Base-by-base conservation (phyloP, 495 filamentous ascomycete genomes). In the Penicillium diatomitis region DNA sequence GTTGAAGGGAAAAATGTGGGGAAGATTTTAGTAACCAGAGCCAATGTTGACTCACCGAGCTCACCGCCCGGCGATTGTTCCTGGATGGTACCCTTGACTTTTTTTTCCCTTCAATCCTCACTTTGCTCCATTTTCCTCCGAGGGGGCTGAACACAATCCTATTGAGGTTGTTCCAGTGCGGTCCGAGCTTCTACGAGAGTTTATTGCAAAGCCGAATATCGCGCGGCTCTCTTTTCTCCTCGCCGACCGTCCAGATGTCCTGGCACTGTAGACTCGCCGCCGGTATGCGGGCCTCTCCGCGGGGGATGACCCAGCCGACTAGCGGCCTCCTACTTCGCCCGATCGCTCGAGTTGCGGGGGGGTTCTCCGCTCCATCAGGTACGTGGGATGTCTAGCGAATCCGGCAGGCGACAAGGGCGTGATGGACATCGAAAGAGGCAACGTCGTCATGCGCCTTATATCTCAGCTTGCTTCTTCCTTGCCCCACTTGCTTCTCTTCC, bases 291-390 rank as follows among this genome's bases (percentile, higher is more conserved):
- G 62, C 64, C 43, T 50, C 60, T 58, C 65, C 67, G 67, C 58
- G 65, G 50, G 49, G 56, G 27, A 44, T 61, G 53, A 64, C 59
- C 67, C 67, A 65, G 64, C 58, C 64, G 58, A 65, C 59, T 65
- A 12, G 9, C 20, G 56, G 55, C 30, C 57, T 56, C 59, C 58
- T 64, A 62, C 47, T 53, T 57, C 52, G 56, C 53, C 63, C 57
- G 55, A 55, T 42, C 41, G 52, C 43, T 39, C 37, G 52, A 42
- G 20, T 52, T 62, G 63, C 63, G 52, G 63, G 61, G 57, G 49
- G 52, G 40, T 53, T 60, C 48, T 60, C 53, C 51, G 50, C 61
- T 55, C 46, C 48, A 34, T 59, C 62, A 60, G 59, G 64, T 67
- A 65, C 57, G 55, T 61, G 48, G 49, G 46, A 57, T 58, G 45